phyloP scores from a whole-genome alignment of 768 basidiomycete species.

The Pisolithus orientalis region DNA sequence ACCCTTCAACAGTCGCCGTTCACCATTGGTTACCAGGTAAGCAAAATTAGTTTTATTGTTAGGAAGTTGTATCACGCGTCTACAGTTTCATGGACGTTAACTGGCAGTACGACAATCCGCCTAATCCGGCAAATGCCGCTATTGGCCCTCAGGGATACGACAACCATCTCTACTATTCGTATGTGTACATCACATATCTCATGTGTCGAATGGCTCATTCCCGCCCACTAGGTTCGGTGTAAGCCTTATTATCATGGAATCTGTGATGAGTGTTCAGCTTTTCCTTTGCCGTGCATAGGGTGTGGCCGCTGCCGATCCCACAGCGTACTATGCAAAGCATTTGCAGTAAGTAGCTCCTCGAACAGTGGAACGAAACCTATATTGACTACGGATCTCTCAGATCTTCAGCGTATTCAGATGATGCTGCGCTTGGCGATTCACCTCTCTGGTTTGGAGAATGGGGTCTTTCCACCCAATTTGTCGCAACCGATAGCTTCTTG shows the following conservation, averaged over 20 bases:
- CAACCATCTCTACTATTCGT: conserved; percentile 76
- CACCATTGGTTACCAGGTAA: conserved; percentile 35
- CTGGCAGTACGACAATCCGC: conserved; percentile 66
- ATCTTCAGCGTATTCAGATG: conserved; percentile 51
- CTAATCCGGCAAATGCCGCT: conserved; percentile 66
- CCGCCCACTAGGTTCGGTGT: conserved; percentile 48
- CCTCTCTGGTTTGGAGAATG: conserved; percentile 58
- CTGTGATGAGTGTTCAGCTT: background rate
- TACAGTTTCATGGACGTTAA: conserved; percentile 73
- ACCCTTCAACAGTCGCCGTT: conserved; percentile 10
- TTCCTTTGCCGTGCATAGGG: conserved; percentile 37
- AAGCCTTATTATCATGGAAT: conserved; percentile 6
- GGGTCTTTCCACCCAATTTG: conserved; percentile 59
- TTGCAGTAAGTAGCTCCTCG: conserved; percentile 51
- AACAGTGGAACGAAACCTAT: background rate
- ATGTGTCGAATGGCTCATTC: conserved; percentile 3
- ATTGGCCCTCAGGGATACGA: conserved; percentile 72
- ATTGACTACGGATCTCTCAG: conserved; percentile 26
- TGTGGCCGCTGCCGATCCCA: conserved; percentile 57
- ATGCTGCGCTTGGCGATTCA: conserved; percentile 37
- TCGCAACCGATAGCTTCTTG: conserved; percentile 57
- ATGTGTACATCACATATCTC: conserved; percentile 17
- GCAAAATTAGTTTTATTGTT: background rate
- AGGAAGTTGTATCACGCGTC: background rate
- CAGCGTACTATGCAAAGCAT: conserved; percentile 61